Base-by-base conservation (phyloP, 2,329 filamentous ascomycete species). In the Aspergillus sojae region DNA sequence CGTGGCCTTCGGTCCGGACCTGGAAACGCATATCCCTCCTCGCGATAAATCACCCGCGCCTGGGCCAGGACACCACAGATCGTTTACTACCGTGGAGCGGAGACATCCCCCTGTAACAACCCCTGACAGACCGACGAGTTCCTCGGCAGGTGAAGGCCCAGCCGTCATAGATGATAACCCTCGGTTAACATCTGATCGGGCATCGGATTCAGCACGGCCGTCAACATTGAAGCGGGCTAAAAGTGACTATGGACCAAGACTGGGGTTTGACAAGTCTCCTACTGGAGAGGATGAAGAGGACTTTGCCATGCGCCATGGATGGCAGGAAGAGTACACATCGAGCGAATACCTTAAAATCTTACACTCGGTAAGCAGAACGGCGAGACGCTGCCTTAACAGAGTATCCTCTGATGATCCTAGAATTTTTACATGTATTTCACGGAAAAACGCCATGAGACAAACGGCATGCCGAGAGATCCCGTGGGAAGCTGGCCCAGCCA, bases 341-440 rank as follows among this genome's bases (percentile, higher is more conserved):
- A 91, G 93, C 70, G 93, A 97, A 74, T 94, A 96, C 72, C 91
- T 96, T 71, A 91, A 91, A 62, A 86, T 93, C 68, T 84, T 97
- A 67, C 92, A 91, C 58, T 93, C 90, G 75, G 91, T 93, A 81
- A 81, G 89, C 69, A 57, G 61, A 60, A 55, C 21, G 11, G n/a
- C 14, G 52, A 39, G 39, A 21, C 32, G n/a, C 23, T 39, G 48
- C 32, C 9, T 41, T 26, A 34, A 23, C 14, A 11, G n/a, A 55
- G 21, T 39, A 14, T 41, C 7, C 52, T 26, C 52, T 55, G 34
- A 55, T 55, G 32, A 16, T 6, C 11, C 61, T 78, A 97, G 91
- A 96, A 93, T 70, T 99, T 96, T 88, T 98, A 97, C 83, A 98
- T 98, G 94, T 99, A 99, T 80, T 99, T 92, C 79, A 97, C 94